Conservation (phyloP, 805 yeast species). For the Barnettozyma pratensis region DNA sequence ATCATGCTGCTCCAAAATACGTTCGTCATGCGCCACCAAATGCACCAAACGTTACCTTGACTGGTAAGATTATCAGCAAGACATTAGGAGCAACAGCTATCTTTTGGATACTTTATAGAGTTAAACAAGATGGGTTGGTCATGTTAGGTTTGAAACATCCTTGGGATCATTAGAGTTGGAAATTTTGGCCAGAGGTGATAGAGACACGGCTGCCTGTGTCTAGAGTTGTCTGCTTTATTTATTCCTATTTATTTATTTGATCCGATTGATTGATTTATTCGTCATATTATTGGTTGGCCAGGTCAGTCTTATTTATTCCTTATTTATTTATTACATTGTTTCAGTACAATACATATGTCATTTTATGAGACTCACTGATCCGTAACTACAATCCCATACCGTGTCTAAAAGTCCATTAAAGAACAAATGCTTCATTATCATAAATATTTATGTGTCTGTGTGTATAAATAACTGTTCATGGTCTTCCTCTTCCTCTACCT, state of each 20-base stretch:
- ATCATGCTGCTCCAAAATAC: slow-evolving; percentile 22
- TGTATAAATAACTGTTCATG: not conserved
- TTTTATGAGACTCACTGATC: too few relatives aligned
- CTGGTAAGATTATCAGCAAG: slow-evolving; percentile 56
- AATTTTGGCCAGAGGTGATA: not conserved
- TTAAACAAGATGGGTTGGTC: slow-evolving; percentile 65
- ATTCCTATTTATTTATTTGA: too few relatives aligned
- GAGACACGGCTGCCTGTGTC: not conserved
- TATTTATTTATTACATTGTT: not conserved
- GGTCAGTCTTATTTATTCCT: not conserved
- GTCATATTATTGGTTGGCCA: not conserved
- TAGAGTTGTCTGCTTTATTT: not conserved
- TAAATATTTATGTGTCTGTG: slow-evolving; percentile 5
- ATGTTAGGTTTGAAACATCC: slow-evolving; percentile 45
- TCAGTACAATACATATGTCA: too few relatives aligned
- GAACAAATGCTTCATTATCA: not conserved
- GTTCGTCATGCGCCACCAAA: slow-evolving; percentile 55
- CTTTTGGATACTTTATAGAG: slow-evolving; percentile 82
- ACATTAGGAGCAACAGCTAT: slow-evolving; percentile 81
- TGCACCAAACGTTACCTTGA: slow-evolving; percentile 57
- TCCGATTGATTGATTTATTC: not conserved
- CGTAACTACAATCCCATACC: too few relatives aligned
- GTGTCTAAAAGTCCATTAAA: too few relatives aligned
- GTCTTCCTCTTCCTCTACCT: slow-evolving; percentile 21
- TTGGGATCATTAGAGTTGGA: slow-evolving; percentile 30